Evolutionary conservation across 441 rosid genomes (phyloP), one percentile per base, ranked within the genome.

Genomic region (Corymbia calophylla): DNA sequence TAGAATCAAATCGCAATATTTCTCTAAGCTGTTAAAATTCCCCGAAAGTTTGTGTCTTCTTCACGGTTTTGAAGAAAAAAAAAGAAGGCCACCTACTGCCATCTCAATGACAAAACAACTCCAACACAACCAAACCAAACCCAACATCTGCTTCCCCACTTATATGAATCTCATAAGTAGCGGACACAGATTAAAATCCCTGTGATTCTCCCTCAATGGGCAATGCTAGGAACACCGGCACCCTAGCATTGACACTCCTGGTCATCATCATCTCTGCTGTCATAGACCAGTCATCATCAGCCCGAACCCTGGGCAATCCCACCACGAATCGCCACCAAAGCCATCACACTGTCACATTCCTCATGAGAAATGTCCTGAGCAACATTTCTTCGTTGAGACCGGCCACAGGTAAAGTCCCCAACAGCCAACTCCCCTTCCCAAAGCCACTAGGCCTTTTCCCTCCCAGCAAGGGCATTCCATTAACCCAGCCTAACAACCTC

Each of bases 371-470:
- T 86, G 90, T 93, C 13, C 92, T 94, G 68, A 93, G 66, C 19
- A 87, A 94, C 9, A 91, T 89, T 53, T 88, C 89, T 14, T 85
- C 92, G 70, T 89, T 90, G 86, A 87, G 77, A 17, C 91, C 94
- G 49, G 53, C 91, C 53, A 88, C 91, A 54, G 55, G 93, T 4
- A 54, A 89, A 87, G 84, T 91, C 87, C 89, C 93, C 9, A 87
- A 55, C 47, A 60, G 35, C 66, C 93, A 73, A 84, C 91, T 95
- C 23, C 96, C 96, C 53, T 95, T 95, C 73, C 88, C 93, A 5
- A 94, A 95, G 89, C 96, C 96, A 29, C 58, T 89, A 85, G 95
- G 95, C 62, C 84, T 90, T 51, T 93, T 95, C 49, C 96, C 96
- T 89, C 95, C 94, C 8, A 77, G 53, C 21, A 90, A 88, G 58